A percentile compares a stretch with the other conserved stretches of the same genome.
Evolutionary conservation across 2,329 filamentous ascomycete species (phyloP).

Genomic region (Atkinsonella hypoxylon): DNA sequence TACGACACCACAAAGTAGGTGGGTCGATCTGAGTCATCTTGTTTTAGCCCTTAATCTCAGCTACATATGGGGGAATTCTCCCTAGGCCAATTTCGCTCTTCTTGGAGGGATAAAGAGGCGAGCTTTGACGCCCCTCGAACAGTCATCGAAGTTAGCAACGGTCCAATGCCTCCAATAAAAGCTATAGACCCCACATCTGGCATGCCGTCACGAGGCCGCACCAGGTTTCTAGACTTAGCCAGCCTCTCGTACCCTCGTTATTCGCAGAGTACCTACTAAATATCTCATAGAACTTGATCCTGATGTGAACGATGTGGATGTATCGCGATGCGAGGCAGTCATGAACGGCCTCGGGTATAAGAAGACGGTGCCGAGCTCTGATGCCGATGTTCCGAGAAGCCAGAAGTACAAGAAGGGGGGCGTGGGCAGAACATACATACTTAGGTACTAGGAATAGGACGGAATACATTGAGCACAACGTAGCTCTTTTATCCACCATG

Average conservation of each 20-base stretch:
- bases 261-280: conserved; percentile 23
- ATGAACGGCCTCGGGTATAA: conserved; percentile 23
- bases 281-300: conserved; percentile 22
- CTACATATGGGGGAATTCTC: conserved; percentile 20
- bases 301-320: conserved; percentile 20
- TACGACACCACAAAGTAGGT: too few species aligned
- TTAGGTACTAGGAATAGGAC: too few species aligned
- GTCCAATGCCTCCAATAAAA: conserved; percentile 39
- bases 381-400: too few species aligned
- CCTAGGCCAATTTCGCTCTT: conserved; percentile 15
- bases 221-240: conserved; percentile 27
- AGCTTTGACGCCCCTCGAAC: conserved; percentile 28
- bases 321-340: conserved; percentile 27
- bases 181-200: conserved; percentile 27
- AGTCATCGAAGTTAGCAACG: conserved; percentile 31
- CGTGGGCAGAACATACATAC: too few species aligned
- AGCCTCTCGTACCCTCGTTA: conserved; percentile 19
- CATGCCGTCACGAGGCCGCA: conserved; percentile 15
- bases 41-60: conserved; percentile 33
- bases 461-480: too few species aligned
- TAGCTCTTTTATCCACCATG: conserved; percentile 20
- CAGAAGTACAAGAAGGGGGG: too few species aligned
- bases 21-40: conserved; percentile 32
- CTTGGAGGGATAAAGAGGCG: conserved; percentile 22
- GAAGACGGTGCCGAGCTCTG: too few species aligned